Percentiles rank a stretch among this genome's conserved stretches.
Evolutionary conservation across 2,329 filamentous ascomycete species (phyloP).

Genomic region (Chaetomiaceae sp.): DNA sequence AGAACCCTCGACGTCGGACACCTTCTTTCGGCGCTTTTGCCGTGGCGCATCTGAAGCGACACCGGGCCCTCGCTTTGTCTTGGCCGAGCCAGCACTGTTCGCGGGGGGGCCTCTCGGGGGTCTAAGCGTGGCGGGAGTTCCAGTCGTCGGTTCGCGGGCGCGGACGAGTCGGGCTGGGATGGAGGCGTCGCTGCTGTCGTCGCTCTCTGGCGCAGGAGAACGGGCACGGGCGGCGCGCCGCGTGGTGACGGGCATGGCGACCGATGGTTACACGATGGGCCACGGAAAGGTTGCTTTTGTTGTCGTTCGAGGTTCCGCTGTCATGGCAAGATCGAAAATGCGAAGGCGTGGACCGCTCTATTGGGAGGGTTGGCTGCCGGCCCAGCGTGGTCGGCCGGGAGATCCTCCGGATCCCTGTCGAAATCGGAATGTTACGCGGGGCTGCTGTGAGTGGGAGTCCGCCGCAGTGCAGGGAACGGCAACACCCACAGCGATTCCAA

Average conservation of each 20-base stretch:
- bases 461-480: too few relatives aligned
- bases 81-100: background rate
- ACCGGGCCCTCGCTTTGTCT: background rate
- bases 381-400: too few relatives aligned
- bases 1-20: background rate
- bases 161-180: background rate
- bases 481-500: too few relatives aligned
- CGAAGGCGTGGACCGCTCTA: background rate
- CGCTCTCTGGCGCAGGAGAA: background rate
- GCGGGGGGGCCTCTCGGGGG: background rate
- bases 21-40: background rate
- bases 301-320: background rate
- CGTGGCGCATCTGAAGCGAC: background rate
- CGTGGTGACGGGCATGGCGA: conserved; percentile 15
- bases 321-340: background rate
- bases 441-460: too few relatives aligned
- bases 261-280: background rate
- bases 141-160: background rate
- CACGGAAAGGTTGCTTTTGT: background rate
- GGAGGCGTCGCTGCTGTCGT: conserved; percentile 1
- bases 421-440: background rate
- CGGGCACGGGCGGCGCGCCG: background rate
- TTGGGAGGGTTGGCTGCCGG: background rate
- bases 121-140: background rate
- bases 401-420: too few relatives aligned